Evolutionary conservation across 2,329 filamentous ascomycete genomes (phyloP), one percentile per base, ranked within the genome.

Genomic region (Dothiorella sarmentorum): DNA sequence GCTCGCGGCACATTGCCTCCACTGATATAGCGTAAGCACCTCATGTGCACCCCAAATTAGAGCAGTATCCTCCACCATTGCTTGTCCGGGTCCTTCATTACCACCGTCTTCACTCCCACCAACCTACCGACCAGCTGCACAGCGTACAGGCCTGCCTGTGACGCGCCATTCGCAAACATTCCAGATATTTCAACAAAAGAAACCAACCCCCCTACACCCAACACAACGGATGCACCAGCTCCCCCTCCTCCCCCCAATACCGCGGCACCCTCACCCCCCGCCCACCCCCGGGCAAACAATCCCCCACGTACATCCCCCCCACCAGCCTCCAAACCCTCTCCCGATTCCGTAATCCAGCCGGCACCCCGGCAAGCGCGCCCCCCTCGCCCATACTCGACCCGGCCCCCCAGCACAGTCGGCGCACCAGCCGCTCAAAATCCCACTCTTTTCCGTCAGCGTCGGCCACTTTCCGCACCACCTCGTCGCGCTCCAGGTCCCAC

Each of bases 401-500:
- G 47, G 27, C 47, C 37, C 3, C 3, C 17, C 38, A 31, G 27
- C 47, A 52, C 3, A 52, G 47, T 7, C 27, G 11, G 20, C 47
- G 47, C 11, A 52, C 78, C 42, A 73, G 76, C 38, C 82, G 71
- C 24, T 71, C 74, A 49, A 78, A 75, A n/a, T 81, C 79, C 78
- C 79, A 81, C 61, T 79, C 73, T 65, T 80, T 52, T 24, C 15
- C 10, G 10, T 18, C 17, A 6, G 27, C 45, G 7, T 49, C 47
- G 11, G 33, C 47, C 2, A 52, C 22, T 18, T 52, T 52, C 47
- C 5, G 22, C 31, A 37, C 31, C 5, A 52, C 18, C 9, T 24
- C 20, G 10, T 7, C 20, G 11, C 47, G 47, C 15, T 35, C 29
- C 31, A 52, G 20, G 13, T 52, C 47, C 47, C 47, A 52, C 5